Conservation (phyloP, 2,329 filamentous ascomycete genomes). For the Apiospora koreana region DNA sequence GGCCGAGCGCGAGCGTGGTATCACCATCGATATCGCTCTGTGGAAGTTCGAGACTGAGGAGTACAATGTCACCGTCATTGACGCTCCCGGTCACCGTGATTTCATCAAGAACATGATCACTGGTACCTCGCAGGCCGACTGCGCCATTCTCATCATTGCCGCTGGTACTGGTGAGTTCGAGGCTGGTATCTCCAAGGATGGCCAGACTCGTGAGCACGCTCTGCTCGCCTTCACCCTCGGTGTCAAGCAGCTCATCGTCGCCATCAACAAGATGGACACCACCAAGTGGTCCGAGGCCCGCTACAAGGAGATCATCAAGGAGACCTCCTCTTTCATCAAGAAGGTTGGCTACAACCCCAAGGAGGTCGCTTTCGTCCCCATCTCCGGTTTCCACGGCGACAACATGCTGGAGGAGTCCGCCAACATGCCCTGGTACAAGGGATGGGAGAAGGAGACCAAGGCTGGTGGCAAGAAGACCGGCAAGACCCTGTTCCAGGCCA, state of each 20-base stretch:
- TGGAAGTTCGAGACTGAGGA: constrained; percentile 99
- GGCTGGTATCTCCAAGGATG: constrained; percentile 99
- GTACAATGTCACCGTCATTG: constrained; percentile 98
- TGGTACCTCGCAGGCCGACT: constrained; percentile 99
- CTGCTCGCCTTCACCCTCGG: constrained; percentile 99
- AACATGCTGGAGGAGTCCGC: constrained; percentile 92
- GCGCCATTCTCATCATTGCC: constrained; percentile 99
- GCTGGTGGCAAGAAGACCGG: constrained; percentile 72
- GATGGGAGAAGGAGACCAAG: constrained; percentile 89
- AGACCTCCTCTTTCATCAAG: constrained; percentile 99
- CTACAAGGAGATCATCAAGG: constrained; percentile 99
- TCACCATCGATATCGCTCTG: constrained; percentile 99
- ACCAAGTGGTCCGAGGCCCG: constrained; percentile 96
- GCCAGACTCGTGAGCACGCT: constrained; percentile 99
- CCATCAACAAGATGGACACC: constrained; percentile 99
- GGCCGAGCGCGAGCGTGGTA: constrained; percentile 99
- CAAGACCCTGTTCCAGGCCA: constrained; percentile 99
- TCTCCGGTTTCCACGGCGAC: constrained; percentile 99
- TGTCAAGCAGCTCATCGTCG: constrained; percentile 99
- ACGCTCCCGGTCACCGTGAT: constrained; percentile 99
- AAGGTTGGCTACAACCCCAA: constrained; percentile 99
- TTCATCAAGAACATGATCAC: constrained; percentile 99
- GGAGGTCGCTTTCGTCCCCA: constrained; percentile 96
- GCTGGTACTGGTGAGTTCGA: constrained; percentile 99
- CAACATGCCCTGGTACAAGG: constrained; percentile 99